A percentile compares a stretch with the other conserved stretches of the same genome.
phyloP scores from a whole-genome alignment of 441 rosid species.

The Mallotus japonicus region DNA sequence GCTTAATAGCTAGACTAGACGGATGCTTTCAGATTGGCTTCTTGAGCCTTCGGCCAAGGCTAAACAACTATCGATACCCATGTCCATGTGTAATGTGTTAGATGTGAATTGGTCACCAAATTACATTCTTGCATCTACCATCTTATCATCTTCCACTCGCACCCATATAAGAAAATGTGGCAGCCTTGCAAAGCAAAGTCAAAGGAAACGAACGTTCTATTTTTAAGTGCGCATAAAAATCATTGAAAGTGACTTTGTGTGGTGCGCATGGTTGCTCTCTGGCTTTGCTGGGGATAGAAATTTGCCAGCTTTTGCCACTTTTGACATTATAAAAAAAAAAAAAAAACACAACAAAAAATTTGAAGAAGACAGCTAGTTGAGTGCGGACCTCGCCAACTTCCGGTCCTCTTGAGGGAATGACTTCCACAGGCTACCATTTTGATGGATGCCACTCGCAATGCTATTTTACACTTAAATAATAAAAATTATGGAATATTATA shows the following conservation, averaged over 20 bases:
- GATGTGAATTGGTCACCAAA: not conserved
- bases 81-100: not conserved
- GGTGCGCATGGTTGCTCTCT: not conserved
- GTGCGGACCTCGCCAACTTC: conserved; percentile 9
- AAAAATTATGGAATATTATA: too few relatives aligned
- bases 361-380: not conserved
- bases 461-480: too few relatives aligned
- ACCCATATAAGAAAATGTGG: not conserved
- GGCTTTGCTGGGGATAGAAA: not conserved
- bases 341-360: not conserved
- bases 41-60: too few relatives aligned
- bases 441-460: too few relatives aligned
- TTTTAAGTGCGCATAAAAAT: not conserved
- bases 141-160: not conserved
- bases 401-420: not conserved
- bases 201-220: not conserved
- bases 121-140: not conserved
- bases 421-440: too few relatives aligned
- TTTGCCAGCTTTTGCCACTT: conserved; percentile 9
- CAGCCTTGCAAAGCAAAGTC: not conserved
- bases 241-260: not conserved
- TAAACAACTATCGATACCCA: not conserved
- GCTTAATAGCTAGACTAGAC: not conserved
- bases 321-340: too few relatives aligned
- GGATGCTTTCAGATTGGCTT: not conserved